These are phyloP conservation scores for Mortierella antarctica DNA, from an alignment of 192 early-diverging fungal genomes.

Conservation along the genomic window DNA sequence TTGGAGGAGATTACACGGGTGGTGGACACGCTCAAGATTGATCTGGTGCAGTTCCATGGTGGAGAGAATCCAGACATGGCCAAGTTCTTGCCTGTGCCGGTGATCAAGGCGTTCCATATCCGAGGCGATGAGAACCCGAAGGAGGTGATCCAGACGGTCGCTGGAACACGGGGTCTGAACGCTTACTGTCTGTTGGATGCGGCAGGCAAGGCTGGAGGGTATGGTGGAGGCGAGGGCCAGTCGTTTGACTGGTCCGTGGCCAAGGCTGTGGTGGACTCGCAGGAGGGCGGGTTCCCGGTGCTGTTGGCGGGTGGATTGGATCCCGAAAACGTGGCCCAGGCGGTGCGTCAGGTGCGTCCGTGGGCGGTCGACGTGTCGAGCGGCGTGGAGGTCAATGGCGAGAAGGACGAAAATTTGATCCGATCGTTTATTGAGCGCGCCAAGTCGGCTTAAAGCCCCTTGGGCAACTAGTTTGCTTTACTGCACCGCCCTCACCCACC, in stretches of 20 bases:
- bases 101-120: constrained; percentile 92
- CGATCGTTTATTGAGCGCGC: constrained; percentile 73
- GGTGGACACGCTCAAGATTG: constrained; percentile 74
- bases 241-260: constrained; percentile 91
- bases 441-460: constrained; percentile 53
- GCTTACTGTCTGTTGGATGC: constrained; percentile 71
- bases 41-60: constrained; percentile 96
- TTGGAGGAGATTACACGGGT: constrained; percentile 79
- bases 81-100: constrained; percentile 79
- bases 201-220: constrained; percentile 64
- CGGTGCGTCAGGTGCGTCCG: constrained; percentile 73
- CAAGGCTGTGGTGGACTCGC: constrained; percentile 48
- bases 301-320: constrained; percentile 92
- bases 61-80: constrained; percentile 74
- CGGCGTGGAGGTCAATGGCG: constrained; percentile 87
- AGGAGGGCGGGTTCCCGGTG: constrained; percentile 72
- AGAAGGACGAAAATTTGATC: constrained; percentile 86
- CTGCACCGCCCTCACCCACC: neutral
- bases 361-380: constrained; percentile 95
- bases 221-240: constrained; percentile 83
- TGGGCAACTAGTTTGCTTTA: neutral
- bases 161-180: constrained; percentile 58
- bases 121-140: constrained; percentile 59
- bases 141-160: constrained; percentile 58
- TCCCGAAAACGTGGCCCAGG: constrained; percentile 83